Conservation (phyloP, 1,139 yeast genomes). For the Blastobotrys capitulatus region DNA sequence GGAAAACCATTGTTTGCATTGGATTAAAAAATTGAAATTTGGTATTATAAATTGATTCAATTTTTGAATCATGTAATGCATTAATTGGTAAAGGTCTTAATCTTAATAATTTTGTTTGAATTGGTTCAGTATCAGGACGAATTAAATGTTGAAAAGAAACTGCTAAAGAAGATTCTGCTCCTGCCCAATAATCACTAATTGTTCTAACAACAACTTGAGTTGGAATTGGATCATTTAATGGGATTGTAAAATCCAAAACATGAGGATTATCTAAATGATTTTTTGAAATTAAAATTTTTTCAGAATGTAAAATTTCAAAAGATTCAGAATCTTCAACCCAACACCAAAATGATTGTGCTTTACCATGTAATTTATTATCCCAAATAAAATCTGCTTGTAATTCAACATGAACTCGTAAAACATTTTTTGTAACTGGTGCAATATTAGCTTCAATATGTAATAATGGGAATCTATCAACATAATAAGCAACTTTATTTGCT, state of each 20-base stretch:
- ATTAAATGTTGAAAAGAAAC: slow-evolving; percentile 88
- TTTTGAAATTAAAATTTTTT: slow-evolving; percentile 63
- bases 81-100: slow-evolving; percentile 81
- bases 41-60: slow-evolving; percentile 61
- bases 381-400: slow-evolving; percentile 75
- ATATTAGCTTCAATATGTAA: slow-evolving; percentile 70
- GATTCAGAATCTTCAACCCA: slow-evolving; percentile 72
- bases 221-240: slow-evolving; percentile 81
- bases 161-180: slow-evolving; percentile 70
- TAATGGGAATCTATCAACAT: slow-evolving; percentile 69
- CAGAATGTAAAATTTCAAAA: slow-evolving; percentile 71
- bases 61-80: slow-evolving; percentile 64
- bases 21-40: slow-evolving; percentile 90
- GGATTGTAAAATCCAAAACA: slow-evolving; percentile 88
- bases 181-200: slow-evolving; percentile 84
- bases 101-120: slow-evolving; percentile 72
- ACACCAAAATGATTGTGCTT: slow-evolving; percentile 89
- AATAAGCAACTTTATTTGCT: slow-evolving; percentile 58
- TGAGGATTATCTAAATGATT: slow-evolving; percentile 54
- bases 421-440: slow-evolving; percentile 86
- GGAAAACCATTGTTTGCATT: slow-evolving; percentile 97
- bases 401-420: slow-evolving; percentile 70
- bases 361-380: slow-evolving; percentile 80
- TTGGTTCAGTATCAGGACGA: slow-evolving; percentile 80
- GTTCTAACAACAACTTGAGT: slow-evolving; percentile 78